phyloP scores from a whole-genome alignment of 352 stramenopile genomes.

The Phytophthora nicotianae region DNA sequence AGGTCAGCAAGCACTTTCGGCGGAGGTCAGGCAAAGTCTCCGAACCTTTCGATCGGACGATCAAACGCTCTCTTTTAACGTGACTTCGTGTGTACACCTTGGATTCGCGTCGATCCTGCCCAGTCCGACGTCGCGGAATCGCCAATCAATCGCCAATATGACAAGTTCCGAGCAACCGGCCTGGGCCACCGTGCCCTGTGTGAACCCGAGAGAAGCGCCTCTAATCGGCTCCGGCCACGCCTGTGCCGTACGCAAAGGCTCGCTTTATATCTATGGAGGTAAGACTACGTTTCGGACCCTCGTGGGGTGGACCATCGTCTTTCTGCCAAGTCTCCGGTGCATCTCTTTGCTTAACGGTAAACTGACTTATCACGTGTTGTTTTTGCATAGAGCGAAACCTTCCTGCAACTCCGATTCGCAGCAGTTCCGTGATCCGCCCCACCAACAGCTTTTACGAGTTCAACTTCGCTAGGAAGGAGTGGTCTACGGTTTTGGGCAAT shows the following conservation, averaged over 20 bases:
- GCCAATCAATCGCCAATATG: slow-evolving; percentile 24
- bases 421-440: slow-evolving; percentile 38
- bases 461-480: slow-evolving; percentile 83
- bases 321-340: slow-evolving; percentile 8
- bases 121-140: slow-evolving; percentile 20
- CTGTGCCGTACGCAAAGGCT: slow-evolving; percentile 89
- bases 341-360: slow-evolving; percentile 1
- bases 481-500: slow-evolving; percentile 62
- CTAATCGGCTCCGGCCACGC: slow-evolving; percentile 93
- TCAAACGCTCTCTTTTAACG: slow-evolving; percentile 12
- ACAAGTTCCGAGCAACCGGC: slow-evolving; percentile 43
- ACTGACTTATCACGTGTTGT: slow-evolving; percentile 9
- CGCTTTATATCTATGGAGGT: slow-evolving; percentile 93
- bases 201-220: slow-evolving; percentile 75
- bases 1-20: slow-evolving; percentile 22
- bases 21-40: slow-evolving; percentile 27
- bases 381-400: slow-evolving; percentile 24
- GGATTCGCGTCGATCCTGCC: slow-evolving; percentile 22
- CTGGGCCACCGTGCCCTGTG: slow-evolving; percentile 75
- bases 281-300: slow-evolving; percentile 4
- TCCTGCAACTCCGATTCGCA: slow-evolving; percentile 18
- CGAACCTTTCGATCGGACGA: slow-evolving; percentile 34
- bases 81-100: slow-evolving; percentile 22
- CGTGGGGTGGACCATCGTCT: slow-evolving; percentile 16
- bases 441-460: slow-evolving; percentile 94